These are phyloP conservation scores for Calonectria pseudoturangicola DNA, from an alignment of 2,329 filamentous ascomycete genomes.

Conservation along the genomic window DNA sequence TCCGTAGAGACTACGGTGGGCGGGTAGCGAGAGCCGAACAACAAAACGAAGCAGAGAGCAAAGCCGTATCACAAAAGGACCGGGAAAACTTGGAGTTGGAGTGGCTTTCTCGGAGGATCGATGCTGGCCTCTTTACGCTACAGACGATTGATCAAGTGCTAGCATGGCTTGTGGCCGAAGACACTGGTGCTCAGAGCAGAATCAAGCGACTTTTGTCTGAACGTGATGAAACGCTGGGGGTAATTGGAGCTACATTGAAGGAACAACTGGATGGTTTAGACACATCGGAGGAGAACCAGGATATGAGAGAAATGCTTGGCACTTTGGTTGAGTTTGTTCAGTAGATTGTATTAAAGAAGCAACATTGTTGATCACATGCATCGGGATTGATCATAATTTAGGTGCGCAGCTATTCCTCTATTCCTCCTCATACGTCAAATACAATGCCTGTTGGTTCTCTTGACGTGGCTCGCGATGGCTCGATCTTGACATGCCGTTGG, in stretches of 20 bases:
- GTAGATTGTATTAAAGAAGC: conserved; percentile 53
- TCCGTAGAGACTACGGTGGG: conserved; percentile 82
- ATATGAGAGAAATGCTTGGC: conserved; percentile 72
- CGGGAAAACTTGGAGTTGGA: conserved; percentile 77
- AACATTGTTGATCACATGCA: conserved; percentile 38
- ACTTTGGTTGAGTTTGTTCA: conserved; percentile 71
- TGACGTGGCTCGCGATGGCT: conserved; percentile 30
- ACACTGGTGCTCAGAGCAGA: conserved; percentile 81
- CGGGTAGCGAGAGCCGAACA: conserved; percentile 76
- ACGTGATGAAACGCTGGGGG: conserved; percentile 77
- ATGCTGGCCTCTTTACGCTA: conserved; percentile 88
- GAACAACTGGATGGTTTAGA: conserved; percentile 73
- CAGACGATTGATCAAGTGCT: conserved; percentile 90
- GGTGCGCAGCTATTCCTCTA: conserved; percentile 32
- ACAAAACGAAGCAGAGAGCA: conserved; percentile 61
- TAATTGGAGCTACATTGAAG: conserved; percentile 80
- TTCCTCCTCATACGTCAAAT: conserved; percentile 40
- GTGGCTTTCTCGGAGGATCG: conserved; percentile 84
- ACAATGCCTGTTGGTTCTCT: conserved; percentile 30
- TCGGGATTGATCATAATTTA: conserved; percentile 41
- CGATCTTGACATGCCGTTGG: conserved; percentile 28
- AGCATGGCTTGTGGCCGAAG: conserved; percentile 94
- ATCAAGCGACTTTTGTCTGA: conserved; percentile 80
- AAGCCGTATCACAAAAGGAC: conserved; percentile 44
- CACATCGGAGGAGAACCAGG: conserved; percentile 75